Conservation (phyloP, 1,139 yeast species). For the Saccharomycopsis crataegensis region DNA sequence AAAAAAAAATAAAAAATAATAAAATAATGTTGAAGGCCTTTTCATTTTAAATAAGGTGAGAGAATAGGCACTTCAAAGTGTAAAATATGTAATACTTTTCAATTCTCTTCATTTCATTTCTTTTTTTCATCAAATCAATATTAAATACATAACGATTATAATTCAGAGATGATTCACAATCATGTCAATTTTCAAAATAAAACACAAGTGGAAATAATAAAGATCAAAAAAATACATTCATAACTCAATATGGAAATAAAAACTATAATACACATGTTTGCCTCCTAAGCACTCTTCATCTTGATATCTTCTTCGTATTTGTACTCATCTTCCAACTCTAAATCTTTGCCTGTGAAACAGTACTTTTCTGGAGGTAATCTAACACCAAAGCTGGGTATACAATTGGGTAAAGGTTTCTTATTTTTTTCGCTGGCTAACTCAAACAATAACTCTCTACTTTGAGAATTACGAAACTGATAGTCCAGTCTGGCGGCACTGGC, state of each 20-base stretch:
- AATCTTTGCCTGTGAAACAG: constrained; percentile 79
- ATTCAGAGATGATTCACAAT: neutral
- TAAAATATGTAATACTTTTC: neutral
- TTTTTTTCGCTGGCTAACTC: constrained; percentile 92
- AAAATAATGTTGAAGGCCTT: neutral
- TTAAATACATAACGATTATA: neutral
- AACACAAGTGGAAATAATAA: neutral
- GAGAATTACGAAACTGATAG: constrained; percentile 92
- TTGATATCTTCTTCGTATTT: constrained; percentile 27
- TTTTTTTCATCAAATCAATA: neutral
- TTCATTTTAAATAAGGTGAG: neutral
- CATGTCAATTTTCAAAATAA: too few relatives aligned
- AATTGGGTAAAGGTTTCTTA: constrained; percentile 83
- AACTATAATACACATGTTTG: neutral
- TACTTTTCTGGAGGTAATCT: constrained; percentile 96
- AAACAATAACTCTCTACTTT: constrained; percentile 83
- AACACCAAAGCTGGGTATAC: constrained; percentile 87
- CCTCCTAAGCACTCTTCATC: neutral
- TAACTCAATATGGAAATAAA: neutral
- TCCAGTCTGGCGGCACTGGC: constrained; percentile 92
- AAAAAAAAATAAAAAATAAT: neutral
- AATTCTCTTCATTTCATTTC: neutral
- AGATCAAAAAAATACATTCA: neutral
- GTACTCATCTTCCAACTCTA: constrained; percentile 48
- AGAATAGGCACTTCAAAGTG: too few relatives aligned